A percentile compares a stretch with the other conserved stretches of the same genome.
Evolutionary conservation across 164 flowering plant genomes (phyloP).

Genomic region (Nymphaea colorata): DNA sequence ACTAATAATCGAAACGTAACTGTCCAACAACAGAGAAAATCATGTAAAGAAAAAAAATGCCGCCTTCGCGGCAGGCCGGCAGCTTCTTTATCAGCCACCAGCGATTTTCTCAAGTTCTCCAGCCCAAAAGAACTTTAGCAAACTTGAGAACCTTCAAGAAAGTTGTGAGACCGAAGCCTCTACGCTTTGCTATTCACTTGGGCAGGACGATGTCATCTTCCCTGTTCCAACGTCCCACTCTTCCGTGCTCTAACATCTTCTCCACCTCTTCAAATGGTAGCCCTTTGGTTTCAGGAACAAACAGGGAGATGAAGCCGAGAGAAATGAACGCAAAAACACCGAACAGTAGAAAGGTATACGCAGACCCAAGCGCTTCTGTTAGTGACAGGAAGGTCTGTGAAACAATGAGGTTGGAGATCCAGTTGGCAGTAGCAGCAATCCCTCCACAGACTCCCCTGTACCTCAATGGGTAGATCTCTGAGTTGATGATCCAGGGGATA

Average conservation of each 20-base stretch:
- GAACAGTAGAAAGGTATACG: constrained; percentile 63
- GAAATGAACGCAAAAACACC: constrained; percentile 32
- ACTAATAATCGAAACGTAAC: background rate
- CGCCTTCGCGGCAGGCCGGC: background rate
- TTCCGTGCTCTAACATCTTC: constrained; percentile 39
- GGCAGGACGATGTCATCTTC: background rate
- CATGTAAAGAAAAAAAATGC: background rate
- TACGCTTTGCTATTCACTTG: too few relatives aligned
- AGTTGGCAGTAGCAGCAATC: constrained; percentile 73
- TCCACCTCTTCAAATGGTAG: constrained; percentile 50
- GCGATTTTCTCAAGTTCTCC: background rate
- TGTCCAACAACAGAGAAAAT: background rate
- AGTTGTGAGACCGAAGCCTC: too few relatives aligned
- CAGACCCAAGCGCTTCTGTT: constrained; percentile 50
- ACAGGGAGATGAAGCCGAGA: constrained; percentile 20
- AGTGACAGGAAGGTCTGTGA: constrained; percentile 47
- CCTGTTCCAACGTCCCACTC: constrained; percentile 1
- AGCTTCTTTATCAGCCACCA: background rate
- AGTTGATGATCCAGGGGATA: constrained; percentile 81
- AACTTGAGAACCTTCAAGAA: too few relatives aligned
- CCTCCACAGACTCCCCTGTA: constrained; percentile 79
- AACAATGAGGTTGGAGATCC: constrained; percentile 68
- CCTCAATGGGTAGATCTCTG: constrained; percentile 79
- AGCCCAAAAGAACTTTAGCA: too few relatives aligned
- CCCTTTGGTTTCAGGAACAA: constrained; percentile 64